These are phyloP conservation scores for Penicillium sp. DNA, from an alignment of 2,329 filamentous ascomycete species.

Conservation along the genomic window DNA sequence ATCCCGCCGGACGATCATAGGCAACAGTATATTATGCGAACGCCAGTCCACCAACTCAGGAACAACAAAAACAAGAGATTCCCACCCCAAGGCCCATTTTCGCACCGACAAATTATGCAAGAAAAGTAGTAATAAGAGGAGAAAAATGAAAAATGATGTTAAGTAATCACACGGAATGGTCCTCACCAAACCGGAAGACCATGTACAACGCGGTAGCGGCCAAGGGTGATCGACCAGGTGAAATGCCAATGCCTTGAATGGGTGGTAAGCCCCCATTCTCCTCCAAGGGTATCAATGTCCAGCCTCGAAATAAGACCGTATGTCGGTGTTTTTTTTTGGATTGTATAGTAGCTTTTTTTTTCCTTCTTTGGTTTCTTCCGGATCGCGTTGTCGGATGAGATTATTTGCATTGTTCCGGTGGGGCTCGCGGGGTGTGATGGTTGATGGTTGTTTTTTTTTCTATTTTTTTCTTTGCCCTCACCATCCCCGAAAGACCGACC, in stretches of 20 bases:
- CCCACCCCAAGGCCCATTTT: constrained; percentile 31
- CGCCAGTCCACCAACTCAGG: constrained; percentile 22
- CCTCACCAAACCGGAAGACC: constrained; percentile 23
- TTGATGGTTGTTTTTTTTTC: constrained; percentile 11
- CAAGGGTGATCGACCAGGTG: constrained; percentile 16
- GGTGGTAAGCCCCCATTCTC: constrained; percentile 20
- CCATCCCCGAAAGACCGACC: neutral
- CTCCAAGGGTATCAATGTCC: constrained; percentile 30
- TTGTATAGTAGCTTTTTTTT: neutral
- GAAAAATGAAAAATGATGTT: constrained; percentile 8
- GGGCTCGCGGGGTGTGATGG: constrained; percentile 5
- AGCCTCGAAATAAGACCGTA: neutral
- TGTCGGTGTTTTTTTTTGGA: neutral
- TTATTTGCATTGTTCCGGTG: neutral
- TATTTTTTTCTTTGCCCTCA: neutral
- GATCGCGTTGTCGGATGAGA: neutral
- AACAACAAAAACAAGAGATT: constrained; percentile 35
- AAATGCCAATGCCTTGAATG: constrained; percentile 22
- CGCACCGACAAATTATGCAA: constrained; percentile 34
- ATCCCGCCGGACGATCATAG: constrained; percentile 22
- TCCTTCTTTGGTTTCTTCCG: neutral
- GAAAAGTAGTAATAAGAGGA: constrained; percentile 12
- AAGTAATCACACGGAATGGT: constrained; percentile 22
- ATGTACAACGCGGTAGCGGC: constrained; percentile 30
- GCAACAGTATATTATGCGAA: constrained; percentile 34